Evolutionary conservation across 768 basidiomycete genomes (phyloP).

Genomic region (Suillus clintonianus): DNA sequence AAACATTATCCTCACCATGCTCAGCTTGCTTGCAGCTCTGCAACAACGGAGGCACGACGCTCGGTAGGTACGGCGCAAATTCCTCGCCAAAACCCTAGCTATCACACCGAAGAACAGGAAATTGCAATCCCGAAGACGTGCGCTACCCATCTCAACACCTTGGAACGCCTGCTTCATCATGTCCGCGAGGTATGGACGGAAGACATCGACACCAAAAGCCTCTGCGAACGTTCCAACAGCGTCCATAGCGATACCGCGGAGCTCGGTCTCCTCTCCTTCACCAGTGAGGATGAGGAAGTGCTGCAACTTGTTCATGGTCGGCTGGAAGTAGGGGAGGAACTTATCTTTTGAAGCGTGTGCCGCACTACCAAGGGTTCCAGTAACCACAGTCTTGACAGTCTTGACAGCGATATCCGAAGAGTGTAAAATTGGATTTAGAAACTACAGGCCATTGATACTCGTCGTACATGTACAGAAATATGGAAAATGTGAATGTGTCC

Average conservation of each 20-base stretch:
- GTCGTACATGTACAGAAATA: too few relatives aligned
- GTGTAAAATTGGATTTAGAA: too few relatives aligned
- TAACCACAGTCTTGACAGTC: constrained; percentile 96
- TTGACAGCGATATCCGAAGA: too few relatives aligned
- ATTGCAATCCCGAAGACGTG: constrained; percentile 89
- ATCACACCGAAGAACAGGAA: constrained; percentile 99
- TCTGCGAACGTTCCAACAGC: constrained; percentile 99
- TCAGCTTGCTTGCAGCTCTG: constrained; percentile 83
- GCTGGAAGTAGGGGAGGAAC: constrained; percentile 93
- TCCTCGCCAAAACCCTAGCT: constrained; percentile 97
- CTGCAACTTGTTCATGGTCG: constrained; percentile 84
- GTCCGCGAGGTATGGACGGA: constrained; percentile 94
- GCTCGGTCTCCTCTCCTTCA: constrained; percentile 90
- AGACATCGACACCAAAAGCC: constrained; percentile 90
- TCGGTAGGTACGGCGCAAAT: constrained; percentile 84
- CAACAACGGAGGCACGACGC: constrained; percentile 84
- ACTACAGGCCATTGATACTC: too few relatives aligned
- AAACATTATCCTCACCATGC: constrained; percentile 57
- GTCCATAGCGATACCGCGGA: constrained; percentile 97
- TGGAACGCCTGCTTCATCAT: constrained; percentile 96
- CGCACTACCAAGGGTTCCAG: constrained; percentile 96
- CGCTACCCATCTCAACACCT: constrained; percentile 83
- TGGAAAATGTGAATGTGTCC: too few relatives aligned
- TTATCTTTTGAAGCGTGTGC: constrained; percentile 92
- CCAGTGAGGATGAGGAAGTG: constrained; percentile 84